phyloP scores from a whole-genome alignment of 129 eudicot species.

The Sambucus nigra region DNA sequence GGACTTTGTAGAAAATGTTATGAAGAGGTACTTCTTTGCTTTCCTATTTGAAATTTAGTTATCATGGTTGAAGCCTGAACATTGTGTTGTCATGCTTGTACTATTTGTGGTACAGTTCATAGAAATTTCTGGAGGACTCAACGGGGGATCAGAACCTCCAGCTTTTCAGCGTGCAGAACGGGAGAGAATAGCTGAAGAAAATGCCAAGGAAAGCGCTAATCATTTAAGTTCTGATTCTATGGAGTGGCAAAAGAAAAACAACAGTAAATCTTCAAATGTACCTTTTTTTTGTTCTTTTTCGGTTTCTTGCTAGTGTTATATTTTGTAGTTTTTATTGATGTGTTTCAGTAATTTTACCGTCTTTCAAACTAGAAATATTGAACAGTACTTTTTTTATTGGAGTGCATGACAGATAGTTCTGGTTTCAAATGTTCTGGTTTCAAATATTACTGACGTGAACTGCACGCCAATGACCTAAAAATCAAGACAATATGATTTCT shows the following conservation, averaged over 20 bases:
- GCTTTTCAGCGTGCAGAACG: conserved; percentile 40
- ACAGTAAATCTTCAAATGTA: conserved; percentile 9
- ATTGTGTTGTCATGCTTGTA: neutral
- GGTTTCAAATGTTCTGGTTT: too few relatives aligned
- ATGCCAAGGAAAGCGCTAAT: conserved; percentile 1
- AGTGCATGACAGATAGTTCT: neutral
- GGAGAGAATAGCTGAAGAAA: conserved; percentile 13
- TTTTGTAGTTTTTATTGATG: neutral
- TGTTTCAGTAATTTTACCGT: neutral
- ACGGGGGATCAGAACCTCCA: conserved; percentile 38
- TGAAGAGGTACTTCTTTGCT: conserved; percentile 15
- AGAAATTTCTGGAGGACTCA: conserved; percentile 26
- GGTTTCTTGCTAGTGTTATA: neutral
- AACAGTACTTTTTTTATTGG: neutral
- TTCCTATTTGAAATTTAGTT: neutral
- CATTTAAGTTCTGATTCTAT: conserved; percentile 1
- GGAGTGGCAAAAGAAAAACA: neutral
- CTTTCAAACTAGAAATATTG: neutral
- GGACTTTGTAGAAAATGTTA: conserved; percentile 27
- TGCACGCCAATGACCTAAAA: too few relatives aligned
- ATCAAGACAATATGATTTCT: too few relatives aligned
- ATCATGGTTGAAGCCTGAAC: neutral
- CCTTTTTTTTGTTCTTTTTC: neutral
- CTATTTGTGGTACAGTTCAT: too few relatives aligned
- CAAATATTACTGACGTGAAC: too few relatives aligned